Conservation (phyloP, 306 rosid genomes). For the Purshia tridentata region DNA sequence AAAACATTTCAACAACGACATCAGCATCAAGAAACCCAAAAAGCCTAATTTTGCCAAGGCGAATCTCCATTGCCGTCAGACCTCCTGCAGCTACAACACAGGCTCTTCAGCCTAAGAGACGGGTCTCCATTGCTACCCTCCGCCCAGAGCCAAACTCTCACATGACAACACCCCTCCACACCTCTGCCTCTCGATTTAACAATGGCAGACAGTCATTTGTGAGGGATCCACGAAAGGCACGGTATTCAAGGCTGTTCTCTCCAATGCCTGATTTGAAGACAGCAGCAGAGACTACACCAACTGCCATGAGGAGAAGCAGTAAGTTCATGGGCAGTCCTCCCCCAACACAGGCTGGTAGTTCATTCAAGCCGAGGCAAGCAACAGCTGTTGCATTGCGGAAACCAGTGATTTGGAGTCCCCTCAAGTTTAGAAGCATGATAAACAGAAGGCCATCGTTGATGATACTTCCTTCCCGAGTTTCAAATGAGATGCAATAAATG, state of each 20-base stretch:
- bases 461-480: slow-evolving; percentile 57
- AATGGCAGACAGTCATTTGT: slow-evolving; percentile 43
- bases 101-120: slow-evolving; percentile 73
- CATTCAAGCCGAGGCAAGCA: slow-evolving; percentile 41
- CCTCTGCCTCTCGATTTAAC: slow-evolving; percentile 51
- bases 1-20: slow-evolving; percentile 50
- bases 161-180: slow-evolving; percentile 63
- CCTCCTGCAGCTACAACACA: slow-evolving; percentile 31
- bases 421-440: slow-evolving; percentile 58
- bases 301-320: slow-evolving; percentile 60
- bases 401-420: slow-evolving; percentile 85
- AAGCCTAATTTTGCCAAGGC: slow-evolving; percentile 43
- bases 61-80: slow-evolving; percentile 67
- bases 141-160: slow-evolving; percentile 57
- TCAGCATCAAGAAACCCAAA: slow-evolving; percentile 33
- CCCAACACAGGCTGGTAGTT: slow-evolving; percentile 43
- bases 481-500: slow-evolving; percentile 45
- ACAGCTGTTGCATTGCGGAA: slow-evolving; percentile 55
- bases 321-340: slow-evolving; percentile 82
- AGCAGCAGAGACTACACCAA: slow-evolving; percentile 61
- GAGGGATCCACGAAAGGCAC: slow-evolving; percentile 53
- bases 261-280: slow-evolving; percentile 62
- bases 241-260: slow-evolving; percentile 70
- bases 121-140: slow-evolving; percentile 74
- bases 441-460: slow-evolving; percentile 63